phyloP scores from a whole-genome alignment of 257 asterid genomes.

The Solanum pimpinellifolium region DNA sequence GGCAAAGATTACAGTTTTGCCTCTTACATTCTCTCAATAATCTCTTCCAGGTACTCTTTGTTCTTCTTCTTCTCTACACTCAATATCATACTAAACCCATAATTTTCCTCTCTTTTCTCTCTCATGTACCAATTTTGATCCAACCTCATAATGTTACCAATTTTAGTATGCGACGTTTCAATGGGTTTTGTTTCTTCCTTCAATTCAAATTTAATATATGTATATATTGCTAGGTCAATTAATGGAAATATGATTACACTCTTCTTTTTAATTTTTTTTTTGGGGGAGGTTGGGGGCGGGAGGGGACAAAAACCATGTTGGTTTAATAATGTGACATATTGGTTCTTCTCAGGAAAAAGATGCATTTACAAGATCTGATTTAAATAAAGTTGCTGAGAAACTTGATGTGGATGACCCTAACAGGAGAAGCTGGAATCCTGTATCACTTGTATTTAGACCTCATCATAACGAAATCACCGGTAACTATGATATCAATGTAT shows the following conservation, averaged over 20 bases:
- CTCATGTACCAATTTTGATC: background rate
- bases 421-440: constrained; percentile 45
- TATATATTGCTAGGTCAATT: background rate
- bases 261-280: background rate
- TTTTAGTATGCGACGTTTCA: background rate
- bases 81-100: background rate
- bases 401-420: constrained; percentile 59
- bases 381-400: constrained; percentile 53
- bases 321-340: background rate
- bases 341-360: constrained; percentile 47
- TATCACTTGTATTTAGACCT: constrained; percentile 62
- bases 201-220: background rate
- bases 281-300: no score
- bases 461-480: constrained; percentile 78
- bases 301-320: background rate
- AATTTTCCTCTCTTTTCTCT: background rate
- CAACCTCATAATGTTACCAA: background rate
- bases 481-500: constrained; percentile 75
- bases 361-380: constrained; percentile 49
- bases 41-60: constrained; percentile 66
- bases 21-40: constrained; percentile 86
- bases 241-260: background rate
- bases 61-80: background rate
- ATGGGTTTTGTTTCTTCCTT: background rate
- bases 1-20: constrained; percentile 75